These are phyloP conservation scores for Populus tomentosa DNA, from an alignment of 441 rosid genomes.

Conservation along the genomic window DNA sequence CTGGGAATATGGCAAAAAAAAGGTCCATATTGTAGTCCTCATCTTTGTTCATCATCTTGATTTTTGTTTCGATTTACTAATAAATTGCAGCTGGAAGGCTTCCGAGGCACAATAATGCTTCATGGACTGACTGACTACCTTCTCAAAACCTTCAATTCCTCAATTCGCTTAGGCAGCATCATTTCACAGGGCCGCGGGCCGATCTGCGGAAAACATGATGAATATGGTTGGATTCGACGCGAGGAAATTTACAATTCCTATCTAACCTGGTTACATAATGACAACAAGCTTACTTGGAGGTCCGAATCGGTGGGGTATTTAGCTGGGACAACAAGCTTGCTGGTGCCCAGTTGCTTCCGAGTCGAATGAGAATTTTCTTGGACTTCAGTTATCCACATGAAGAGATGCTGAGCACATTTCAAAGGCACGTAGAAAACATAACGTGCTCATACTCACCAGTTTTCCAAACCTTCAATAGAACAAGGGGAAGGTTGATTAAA, in stretches of 20 bases:
- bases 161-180: background rate
- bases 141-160: slow-evolving; percentile 18
- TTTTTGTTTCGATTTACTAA: too few relatives aligned
- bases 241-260: slow-evolving; percentile 46
- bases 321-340: slow-evolving; percentile 87
- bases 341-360: slow-evolving; percentile 71
- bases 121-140: slow-evolving; percentile 20
- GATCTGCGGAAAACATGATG: slow-evolving; percentile 36
- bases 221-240: slow-evolving; percentile 76
- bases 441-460: slow-evolving; percentile 74
- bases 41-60: background rate
- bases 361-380: slow-evolving; percentile 63
- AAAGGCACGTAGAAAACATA: slow-evolving; percentile 53
- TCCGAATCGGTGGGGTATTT: slow-evolving; percentile 47
- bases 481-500: slow-evolving; percentile 64
- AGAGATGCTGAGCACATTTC: slow-evolving; percentile 65
- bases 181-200: slow-evolving; percentile 8
- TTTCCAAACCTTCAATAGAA: slow-evolving; percentile 53
- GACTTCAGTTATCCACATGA: slow-evolving; percentile 83
- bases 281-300: slow-evolving; percentile 48
- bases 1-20: too few relatives aligned
- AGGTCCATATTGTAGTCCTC: too few relatives aligned
- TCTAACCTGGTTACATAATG: slow-evolving; percentile 33
- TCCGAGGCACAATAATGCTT: slow-evolving; percentile 10
- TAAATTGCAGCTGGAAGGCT: slow-evolving; percentile 16